Conservation (phyloP, 805 yeast genomes). For the Hanseniaspora lachancei region DNA sequence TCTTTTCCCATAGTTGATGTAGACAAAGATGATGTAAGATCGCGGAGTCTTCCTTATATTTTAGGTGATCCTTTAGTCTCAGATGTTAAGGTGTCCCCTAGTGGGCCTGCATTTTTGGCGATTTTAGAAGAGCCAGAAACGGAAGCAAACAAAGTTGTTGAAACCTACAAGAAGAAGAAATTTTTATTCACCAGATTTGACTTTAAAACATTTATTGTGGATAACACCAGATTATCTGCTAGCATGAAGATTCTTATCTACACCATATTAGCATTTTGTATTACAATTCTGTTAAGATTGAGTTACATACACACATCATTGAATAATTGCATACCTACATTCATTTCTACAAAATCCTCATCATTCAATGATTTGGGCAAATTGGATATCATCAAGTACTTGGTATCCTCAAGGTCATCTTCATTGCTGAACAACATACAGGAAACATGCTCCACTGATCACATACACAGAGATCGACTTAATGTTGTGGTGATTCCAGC, state of each 20-base stretch:
- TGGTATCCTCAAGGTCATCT: not conserved
- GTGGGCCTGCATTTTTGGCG: not conserved
- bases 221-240: not conserved
- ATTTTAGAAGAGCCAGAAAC: not conserved
- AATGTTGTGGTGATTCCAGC: conserved; percentile 11
- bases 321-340: not conserved
- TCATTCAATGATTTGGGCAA: not conserved
- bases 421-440: not conserved
- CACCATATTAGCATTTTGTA: not conserved
- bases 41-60: not conserved
- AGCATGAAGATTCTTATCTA: not conserved
- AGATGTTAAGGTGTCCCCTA: not conserved
- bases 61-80: not conserved
- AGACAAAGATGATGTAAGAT: not conserved
- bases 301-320: not conserved
- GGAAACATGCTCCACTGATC: not conserved
- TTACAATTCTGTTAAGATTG: not conserved
- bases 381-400: not conserved
- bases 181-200: not conserved
- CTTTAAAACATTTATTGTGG: not conserved
- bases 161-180: not conserved
- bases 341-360: not conserved
- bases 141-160: not conserved
- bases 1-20: not conserved
- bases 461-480: not conserved